Base-by-base conservation (phyloP, 768 basidiomycete genomes). In the Chiua virens region DNA sequence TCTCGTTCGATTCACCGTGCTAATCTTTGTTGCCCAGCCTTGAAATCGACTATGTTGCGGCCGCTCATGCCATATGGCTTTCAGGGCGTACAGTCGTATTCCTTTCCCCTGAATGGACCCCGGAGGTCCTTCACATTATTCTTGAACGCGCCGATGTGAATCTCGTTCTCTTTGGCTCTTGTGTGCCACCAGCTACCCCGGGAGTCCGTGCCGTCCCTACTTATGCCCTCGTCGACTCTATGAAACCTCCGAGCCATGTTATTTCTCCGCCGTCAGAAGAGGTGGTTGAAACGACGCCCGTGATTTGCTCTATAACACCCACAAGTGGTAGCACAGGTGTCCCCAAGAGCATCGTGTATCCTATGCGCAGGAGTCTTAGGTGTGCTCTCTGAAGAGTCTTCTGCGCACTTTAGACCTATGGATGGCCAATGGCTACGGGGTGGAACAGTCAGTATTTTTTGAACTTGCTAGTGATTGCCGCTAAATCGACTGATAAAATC, bases 371-470 rank as follows among this genome's bases (percentile, higher is more conserved):
- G 23, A 58, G 61, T 25, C 45, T 67, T 30, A n/a, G 58, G 54
- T 23, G 54, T 61, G 7, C 59, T 67, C 10, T 34, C 55, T 14
- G 64, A 68, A 37, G 65, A 67, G 32, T 67, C 65, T 4, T 68
- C 66, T 18, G 57, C 59, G 11, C 54, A 63, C 13, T 55, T 67
- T 15, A 55, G 57, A 34, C 57, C 63, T 13, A 48, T 53, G 52
- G 65, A 67, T 48, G 66, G 66, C 1, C 66, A 67, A 45, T 68
- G 66, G 66, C 64, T 67, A 34, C 66, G 66, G 21, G 63, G 65
- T 36, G 65, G 66, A 49, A 68, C 63, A 47, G 65, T 67, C 18
- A 41, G 66, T 57, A 3, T 32, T 25, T 11, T 6, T 37, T 17
- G 5, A 4, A 23, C 6, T 9, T 14, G 30, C 20, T 0, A 21